Evolutionary conservation across 306 rosid species (phyloP).

Genomic region (Mimosa pudica): DNA sequence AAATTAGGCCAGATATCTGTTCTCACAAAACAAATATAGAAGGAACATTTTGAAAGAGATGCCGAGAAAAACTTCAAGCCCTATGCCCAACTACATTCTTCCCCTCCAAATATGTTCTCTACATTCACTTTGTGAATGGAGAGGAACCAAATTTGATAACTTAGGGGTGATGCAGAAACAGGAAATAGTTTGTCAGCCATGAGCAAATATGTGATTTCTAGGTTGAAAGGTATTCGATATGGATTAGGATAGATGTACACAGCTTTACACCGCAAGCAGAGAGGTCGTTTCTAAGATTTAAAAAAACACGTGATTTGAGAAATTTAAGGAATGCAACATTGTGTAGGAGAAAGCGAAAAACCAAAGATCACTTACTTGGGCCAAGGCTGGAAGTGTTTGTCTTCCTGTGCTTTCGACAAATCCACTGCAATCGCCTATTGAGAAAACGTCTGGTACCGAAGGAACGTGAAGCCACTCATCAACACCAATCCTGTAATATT

Average conservation of each 20-base stretch:
- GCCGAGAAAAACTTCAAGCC: too few relatives aligned
- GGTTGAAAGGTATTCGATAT: neutral
- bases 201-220: neutral
- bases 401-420: slow-evolving; percentile 92
- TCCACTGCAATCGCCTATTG: slow-evolving; percentile 96
- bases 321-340: slow-evolving; percentile 23
- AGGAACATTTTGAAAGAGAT: neutral
- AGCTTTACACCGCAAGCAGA: too few relatives aligned
- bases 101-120: neutral
- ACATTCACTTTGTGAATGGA: neutral
- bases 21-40: neutral
- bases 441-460: slow-evolving; percentile 68
- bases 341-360: slow-evolving; percentile 7
- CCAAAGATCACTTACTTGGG: slow-evolving; percentile 62
- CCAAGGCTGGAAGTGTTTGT: slow-evolving; percentile 84
- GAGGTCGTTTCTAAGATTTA: too few relatives aligned
- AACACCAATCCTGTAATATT: slow-evolving; percentile 73
- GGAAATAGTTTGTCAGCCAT: slow-evolving; percentile 9
- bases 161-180: neutral
- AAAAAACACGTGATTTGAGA: too few relatives aligned
- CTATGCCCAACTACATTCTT: too few relatives aligned
- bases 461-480: slow-evolving; percentile 94
- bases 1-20: neutral
- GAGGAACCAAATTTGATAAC: neutral
- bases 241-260: too few relatives aligned